Base-by-base conservation (phyloP, 2,329 filamentous ascomycete species). In the Septoria petroselini region DNA sequence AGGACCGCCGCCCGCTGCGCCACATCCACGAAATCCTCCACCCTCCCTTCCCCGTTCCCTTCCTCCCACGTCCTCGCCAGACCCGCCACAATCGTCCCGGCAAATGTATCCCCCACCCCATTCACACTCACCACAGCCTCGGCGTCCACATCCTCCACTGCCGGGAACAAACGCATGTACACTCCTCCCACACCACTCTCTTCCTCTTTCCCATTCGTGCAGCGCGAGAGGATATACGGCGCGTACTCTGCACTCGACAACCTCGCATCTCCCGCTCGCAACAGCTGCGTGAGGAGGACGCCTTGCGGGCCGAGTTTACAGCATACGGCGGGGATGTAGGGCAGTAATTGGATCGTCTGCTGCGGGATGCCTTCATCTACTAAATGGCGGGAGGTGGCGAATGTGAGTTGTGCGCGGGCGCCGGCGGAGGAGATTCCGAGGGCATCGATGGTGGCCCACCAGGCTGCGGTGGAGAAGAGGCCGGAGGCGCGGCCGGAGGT, bases 51-150 rank as follows among this genome's bases (percentile, higher is more conserved):
- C 12, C 12, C 34, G 9, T 67, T 14, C 37, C 60, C 55, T 50
- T 19, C 65, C 65, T 15, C 38, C 17, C 25, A 27, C 33, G 3
- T 18, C 61, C 76, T 79, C 0, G 83, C 83, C 58, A 97, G 67
- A 0, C 87, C 88, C 1, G 89, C 85, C n/a, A 95, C 74, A 48
- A 96, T 61, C 11, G 90, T 85, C 0, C 91, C 93, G 7, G 94
- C 75, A 67, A 97, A 91, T 0, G 93, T 96, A 70, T 98, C 93
- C 0, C 93, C 93, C 2, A 89, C 90, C 0, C 91, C 93, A 66
- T 97, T 97, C 7, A 97, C 91, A 39, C 89, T 95, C 1, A 91
- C 82, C 1, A 95, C 76, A 19, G 93, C 82, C 15, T 78, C 71
- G 0, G 73, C 68, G 2, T 60, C 51, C 4, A 95, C 76, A 12